A percentile compares a stretch with the other conserved stretches of the same genome.
phyloP scores from a whole-genome alignment of 2,329 filamentous ascomycete species.

The Aspergillus ochraceoroseus region DNA sequence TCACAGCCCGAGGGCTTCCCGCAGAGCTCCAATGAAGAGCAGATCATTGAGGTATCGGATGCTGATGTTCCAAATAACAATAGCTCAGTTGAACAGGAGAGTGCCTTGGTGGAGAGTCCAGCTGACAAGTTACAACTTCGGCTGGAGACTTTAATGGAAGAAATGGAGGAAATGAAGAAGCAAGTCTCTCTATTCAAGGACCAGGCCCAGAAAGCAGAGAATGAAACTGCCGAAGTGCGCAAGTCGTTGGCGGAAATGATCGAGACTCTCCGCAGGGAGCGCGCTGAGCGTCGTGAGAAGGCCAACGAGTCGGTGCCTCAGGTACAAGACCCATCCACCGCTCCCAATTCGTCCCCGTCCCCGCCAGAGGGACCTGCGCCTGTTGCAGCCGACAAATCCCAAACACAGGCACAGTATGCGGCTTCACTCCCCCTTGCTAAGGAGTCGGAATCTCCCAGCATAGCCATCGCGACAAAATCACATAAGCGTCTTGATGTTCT shows the following conservation, averaged over 20 bases:
- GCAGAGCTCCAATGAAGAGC: conserved; percentile 8
- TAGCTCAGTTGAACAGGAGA: conserved; percentile 29
- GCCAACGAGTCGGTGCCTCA: conserved; percentile 26
- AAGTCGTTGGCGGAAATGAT: conserved; percentile 85
- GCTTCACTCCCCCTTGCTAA: conserved; percentile 47
- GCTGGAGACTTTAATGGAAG: conserved; percentile 68
- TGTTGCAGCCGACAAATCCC: conserved; percentile 14
- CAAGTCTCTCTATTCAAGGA: conserved; percentile 73
- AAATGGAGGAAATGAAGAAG: conserved; percentile 75
- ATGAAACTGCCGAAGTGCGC: conserved; percentile 65
- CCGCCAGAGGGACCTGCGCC: conserved; percentile 16
- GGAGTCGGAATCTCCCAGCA: conserved; percentile 39
- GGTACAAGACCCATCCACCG: conserved; percentile 14
- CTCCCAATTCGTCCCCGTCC: conserved; percentile 4
- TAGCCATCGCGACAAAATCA: conserved; percentile 41
- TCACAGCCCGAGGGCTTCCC: conserved; percentile 3
- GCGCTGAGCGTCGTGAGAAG: conserved; percentile 51
- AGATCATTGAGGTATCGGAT: conserved; percentile 13
- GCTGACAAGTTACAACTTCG: conserved; percentile 59
- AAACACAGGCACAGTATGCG: conserved; percentile 37
- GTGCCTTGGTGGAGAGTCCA: conserved; percentile 27
- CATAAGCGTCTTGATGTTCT: conserved; percentile 36
- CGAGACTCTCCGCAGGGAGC: conserved; percentile 66
- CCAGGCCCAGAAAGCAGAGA: conserved; percentile 74
- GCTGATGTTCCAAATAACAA: conserved; percentile 11